Conservation (phyloP, 2,329 filamentous ascomycete genomes). For the Aspergillus fijiensis region DNA sequence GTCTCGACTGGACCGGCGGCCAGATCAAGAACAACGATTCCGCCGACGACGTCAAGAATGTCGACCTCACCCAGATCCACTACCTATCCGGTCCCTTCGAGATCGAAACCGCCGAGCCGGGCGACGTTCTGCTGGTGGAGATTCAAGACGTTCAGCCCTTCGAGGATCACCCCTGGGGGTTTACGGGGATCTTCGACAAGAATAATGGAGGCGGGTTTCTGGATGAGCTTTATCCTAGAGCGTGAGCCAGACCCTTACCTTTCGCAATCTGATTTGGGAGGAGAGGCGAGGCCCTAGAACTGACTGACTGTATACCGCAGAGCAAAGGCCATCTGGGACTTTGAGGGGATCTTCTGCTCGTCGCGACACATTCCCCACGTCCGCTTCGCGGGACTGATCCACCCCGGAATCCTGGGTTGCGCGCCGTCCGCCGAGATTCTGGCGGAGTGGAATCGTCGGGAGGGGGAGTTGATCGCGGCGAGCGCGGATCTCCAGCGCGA, state of each 20-base stretch:
- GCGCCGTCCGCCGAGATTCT: conserved; percentile 78
- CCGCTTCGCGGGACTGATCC: conserved; percentile 83
- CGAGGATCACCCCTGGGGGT: conserved; percentile 83
- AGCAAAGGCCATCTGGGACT: conserved; percentile 74
- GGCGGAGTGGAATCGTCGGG: conserved; percentile 78
- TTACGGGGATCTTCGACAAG: conserved; percentile 77
- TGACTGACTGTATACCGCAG: conserved; percentile 23
- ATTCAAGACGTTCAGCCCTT: conserved; percentile 93
- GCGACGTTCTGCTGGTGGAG: conserved; percentile 81
- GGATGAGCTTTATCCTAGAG: conserved; percentile 80
- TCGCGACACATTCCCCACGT: conserved; percentile 85
- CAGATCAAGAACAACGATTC: conserved; percentile 87
- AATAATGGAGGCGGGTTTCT: conserved; percentile 85
- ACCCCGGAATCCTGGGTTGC: conserved; percentile 87
- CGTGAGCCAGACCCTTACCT: conserved; percentile 52
- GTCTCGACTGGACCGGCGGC: conserved; percentile 74
- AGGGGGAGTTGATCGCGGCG: conserved; percentile 73
- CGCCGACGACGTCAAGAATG: conserved; percentile 82
- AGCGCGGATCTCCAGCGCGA: conserved; percentile 60
- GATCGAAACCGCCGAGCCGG: conserved; percentile 77
- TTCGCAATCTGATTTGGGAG: background rate
- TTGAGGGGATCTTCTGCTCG: conserved; percentile 76
- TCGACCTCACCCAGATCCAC: conserved; percentile 81
- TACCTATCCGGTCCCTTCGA: conserved; percentile 90
- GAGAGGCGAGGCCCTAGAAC: background rate